Evolutionary conservation across 257 asterid species (phyloP).

Genomic region (Jaltomata sinuosa): DNA sequence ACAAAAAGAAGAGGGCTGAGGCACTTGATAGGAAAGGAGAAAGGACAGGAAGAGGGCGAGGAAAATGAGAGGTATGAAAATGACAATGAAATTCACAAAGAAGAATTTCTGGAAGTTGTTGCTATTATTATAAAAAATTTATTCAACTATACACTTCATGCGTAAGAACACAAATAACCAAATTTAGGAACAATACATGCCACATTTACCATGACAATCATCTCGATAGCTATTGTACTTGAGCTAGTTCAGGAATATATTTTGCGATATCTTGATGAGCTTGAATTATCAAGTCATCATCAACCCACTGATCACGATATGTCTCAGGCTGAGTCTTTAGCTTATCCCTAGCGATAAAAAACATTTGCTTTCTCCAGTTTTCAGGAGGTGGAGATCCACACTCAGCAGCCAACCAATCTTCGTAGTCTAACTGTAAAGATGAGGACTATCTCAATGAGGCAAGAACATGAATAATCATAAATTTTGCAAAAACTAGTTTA

Average conservation of each 20-base stretch:
- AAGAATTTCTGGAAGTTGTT: not conserved
- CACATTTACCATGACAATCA: too few relatives aligned
- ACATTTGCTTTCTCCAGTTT: conserved; percentile 82
- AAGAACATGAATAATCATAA: too few relatives aligned
- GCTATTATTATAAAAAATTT: not conserved
- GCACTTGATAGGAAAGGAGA: not conserved
- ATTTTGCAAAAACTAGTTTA: too few relatives aligned
- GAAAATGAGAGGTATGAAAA: not conserved
- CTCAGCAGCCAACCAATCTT: conserved; percentile 71
- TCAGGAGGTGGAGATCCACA: conserved; percentile 40
- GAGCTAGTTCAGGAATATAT: not conserved
- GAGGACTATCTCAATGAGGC: too few relatives aligned
- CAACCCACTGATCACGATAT: conserved; percentile 72
- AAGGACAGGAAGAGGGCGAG: too few relatives aligned
- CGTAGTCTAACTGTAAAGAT: conserved; percentile 59
- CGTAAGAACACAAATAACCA: not conserved
- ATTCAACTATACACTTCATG: not conserved
- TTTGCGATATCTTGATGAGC: conserved; percentile 51
- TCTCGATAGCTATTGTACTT: too few relatives aligned
- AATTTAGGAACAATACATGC: too few relatives aligned
- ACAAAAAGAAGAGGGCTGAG: too few relatives aligned
- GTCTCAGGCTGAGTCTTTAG: conserved; percentile 46
- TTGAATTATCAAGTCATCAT: conserved; percentile 41
- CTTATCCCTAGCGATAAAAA: conserved; percentile 34
- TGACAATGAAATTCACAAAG: not conserved